Conservation (phyloP, 1,284 basidiomycete species). For the Ceratobasidium sp. region DNA sequence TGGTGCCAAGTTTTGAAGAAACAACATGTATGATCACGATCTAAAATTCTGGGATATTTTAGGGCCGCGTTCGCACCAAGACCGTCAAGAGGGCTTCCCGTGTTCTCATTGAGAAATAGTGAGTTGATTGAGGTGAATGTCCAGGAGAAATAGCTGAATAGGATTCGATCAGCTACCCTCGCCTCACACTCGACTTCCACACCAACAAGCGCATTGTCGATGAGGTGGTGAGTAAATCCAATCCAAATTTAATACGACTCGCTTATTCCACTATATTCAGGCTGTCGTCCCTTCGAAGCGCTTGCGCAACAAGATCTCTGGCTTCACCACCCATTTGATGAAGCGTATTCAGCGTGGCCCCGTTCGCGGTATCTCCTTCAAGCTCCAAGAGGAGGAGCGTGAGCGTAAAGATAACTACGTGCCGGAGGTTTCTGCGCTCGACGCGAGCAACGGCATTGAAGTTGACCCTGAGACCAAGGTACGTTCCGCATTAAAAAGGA, state of each 20-base stretch:
- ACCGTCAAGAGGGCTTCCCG: conserved; percentile 99
- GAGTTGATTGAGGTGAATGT: conserved; percentile 59
- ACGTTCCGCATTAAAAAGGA: conserved; percentile 54
- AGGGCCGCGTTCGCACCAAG: conserved; percentile 99
- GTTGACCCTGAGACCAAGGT: conserved; percentile 94
- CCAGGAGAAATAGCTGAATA: conserved; percentile 38
- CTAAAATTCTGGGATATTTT: conserved; percentile 49
- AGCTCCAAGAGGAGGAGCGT: conserved; percentile 99
- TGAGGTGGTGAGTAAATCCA: conserved; percentile 84
- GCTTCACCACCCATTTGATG: conserved; percentile 99
- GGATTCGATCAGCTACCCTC: conserved; percentile 78
- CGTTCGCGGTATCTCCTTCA: conserved; percentile 99
- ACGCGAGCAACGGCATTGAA: conserved; percentile 82
- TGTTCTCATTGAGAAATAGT: conserved; percentile 99
- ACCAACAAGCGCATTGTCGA: conserved; percentile 99
- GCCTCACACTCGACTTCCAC: conserved; percentile 97
- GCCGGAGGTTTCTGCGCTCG: conserved; percentile 94
- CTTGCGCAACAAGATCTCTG: conserved; percentile 99
- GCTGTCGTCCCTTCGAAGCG: conserved; percentile 98
- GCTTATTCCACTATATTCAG: conserved; percentile 59
- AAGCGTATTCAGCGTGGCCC: conserved; percentile 99
- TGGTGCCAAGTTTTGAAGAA: conserved; percentile 60
- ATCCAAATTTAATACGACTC: conserved; percentile 8
- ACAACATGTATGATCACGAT: conserved; percentile 14
- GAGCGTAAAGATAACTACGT: conserved; percentile 99